These are phyloP conservation scores for Botrytis squamosa DNA, from an alignment of 2,329 filamentous ascomycete genomes.

Conservation along the genomic window DNA sequence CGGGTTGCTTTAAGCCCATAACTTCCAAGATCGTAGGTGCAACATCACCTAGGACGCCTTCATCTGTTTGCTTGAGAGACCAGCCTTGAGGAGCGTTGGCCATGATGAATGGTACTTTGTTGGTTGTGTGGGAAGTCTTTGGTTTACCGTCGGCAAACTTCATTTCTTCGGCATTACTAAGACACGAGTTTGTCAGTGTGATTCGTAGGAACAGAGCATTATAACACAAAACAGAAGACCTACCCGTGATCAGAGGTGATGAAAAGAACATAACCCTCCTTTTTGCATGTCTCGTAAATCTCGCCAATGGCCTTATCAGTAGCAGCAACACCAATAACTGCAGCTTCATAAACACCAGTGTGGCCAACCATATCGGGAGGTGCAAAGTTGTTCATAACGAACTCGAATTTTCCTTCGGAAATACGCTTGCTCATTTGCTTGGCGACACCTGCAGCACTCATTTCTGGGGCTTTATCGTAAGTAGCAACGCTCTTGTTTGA, in stretches of 20 bases:
- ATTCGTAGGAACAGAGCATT: neutral
- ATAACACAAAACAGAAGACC: slow-evolving; percentile 36
- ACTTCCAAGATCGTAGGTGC: slow-evolving; percentile 87
- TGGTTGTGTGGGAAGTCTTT: slow-evolving; percentile 97
- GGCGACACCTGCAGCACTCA: slow-evolving; percentile 89
- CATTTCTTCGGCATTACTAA: slow-evolving; percentile 93
- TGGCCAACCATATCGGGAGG: slow-evolving; percentile 99
- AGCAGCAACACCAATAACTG: slow-evolving; percentile 76
- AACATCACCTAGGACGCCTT: slow-evolving; percentile 91
- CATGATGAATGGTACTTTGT: slow-evolving; percentile 98
- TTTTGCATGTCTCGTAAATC: slow-evolving; percentile 91
- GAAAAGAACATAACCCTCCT: slow-evolving; percentile 89
- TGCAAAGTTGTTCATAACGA: slow-evolving; percentile 99
- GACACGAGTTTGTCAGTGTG: slow-evolving; percentile 31
- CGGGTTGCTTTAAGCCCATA: slow-evolving; percentile 88
- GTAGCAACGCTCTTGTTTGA: slow-evolving; percentile 89
- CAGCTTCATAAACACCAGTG: slow-evolving; percentile 95
- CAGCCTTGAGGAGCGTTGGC: slow-evolving; percentile 90
- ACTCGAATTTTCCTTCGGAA: slow-evolving; percentile 81
- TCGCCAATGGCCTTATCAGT: slow-evolving; percentile 93
- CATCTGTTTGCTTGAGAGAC: slow-evolving; percentile 69
- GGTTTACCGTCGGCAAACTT: slow-evolving; percentile 92
- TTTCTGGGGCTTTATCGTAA: slow-evolving; percentile 92
- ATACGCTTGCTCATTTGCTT: slow-evolving; percentile 88
- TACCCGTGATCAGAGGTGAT: slow-evolving; percentile 92